Conservation (phyloP, 2,329 filamentous ascomycete genomes). For the Claviceps pazoutovae region DNA sequence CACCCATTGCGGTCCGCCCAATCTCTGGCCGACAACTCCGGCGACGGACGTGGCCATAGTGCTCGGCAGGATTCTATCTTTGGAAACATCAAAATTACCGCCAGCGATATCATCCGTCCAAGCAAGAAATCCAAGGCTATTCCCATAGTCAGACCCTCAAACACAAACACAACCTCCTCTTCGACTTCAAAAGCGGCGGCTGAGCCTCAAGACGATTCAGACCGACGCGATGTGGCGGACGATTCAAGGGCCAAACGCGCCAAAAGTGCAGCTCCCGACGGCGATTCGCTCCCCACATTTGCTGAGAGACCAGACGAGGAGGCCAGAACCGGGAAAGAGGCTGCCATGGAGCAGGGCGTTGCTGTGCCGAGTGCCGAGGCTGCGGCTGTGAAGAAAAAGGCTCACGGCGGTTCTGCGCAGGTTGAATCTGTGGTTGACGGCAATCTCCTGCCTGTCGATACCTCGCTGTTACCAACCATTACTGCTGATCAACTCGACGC, state of each 20-base stretch:
- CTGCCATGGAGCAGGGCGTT: background rate
- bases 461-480: constrained; percentile 38
- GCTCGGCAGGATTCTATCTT: constrained; percentile 46
- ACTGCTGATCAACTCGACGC: constrained; percentile 40
- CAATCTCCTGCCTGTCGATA: constrained; percentile 27
- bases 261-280: constrained; percentile 48
- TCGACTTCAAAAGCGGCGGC: constrained; percentile 15
- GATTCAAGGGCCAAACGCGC: constrained; percentile 64
- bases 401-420: background rate
- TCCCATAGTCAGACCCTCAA: constrained; percentile 59
- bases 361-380: background rate
- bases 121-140: constrained; percentile 68
- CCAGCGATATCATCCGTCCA: constrained; percentile 49
- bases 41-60: constrained; percentile 32
- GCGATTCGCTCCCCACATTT: constrained; percentile 62
- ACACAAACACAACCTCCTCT: constrained; percentile 21
- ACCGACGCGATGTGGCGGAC: constrained; percentile 43
- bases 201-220: constrained; percentile 21
- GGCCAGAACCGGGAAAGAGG: background rate
- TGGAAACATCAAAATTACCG: constrained; percentile 50
- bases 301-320: constrained; percentile 36
- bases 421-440: constrained; percentile 20
- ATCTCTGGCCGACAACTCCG: constrained; percentile 28
- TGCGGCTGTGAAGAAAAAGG: background rate
- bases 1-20: constrained; percentile 58